Evolutionary conservation across 345 rosid species (phyloP).

Genomic region (Firmiana major): DNA sequence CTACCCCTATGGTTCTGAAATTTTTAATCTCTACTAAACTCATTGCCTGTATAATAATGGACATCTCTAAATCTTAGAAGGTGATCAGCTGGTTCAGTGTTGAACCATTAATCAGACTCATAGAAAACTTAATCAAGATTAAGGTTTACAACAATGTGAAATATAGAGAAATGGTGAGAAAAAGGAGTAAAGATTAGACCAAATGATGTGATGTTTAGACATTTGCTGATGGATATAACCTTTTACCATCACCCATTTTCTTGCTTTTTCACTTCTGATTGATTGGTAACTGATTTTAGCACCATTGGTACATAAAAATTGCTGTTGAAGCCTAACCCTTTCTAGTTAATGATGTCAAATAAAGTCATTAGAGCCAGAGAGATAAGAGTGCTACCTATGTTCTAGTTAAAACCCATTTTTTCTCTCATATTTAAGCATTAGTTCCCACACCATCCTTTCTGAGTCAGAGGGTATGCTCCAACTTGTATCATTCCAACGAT

Average conservation of each 20-base stretch:
- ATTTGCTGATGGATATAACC: conserved; percentile 8
- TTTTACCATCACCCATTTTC: neutral
- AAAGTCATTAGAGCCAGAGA: neutral
- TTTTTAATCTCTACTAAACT: neutral
- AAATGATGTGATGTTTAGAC: neutral
- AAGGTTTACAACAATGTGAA: neutral
- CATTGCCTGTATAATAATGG: neutral
- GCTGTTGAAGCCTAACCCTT: conserved; percentile 2
- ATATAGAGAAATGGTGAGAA: neutral
- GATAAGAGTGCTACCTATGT: neutral
- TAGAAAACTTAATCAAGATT: neutral
- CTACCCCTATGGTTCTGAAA: neutral
- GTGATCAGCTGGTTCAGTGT: neutral
- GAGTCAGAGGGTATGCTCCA: neutral
- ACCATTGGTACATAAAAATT: neutral
- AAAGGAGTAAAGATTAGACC: neutral
- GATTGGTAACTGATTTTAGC: neutral
- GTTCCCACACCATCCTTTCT: neutral
- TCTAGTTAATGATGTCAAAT: neutral
- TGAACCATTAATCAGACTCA: neutral
- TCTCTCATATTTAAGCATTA: neutral
- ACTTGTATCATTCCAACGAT: neutral
- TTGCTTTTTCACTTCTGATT: neutral
- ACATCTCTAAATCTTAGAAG: neutral
- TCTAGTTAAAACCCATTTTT: neutral